phyloP scores from a whole-genome alignment of 257 asterid species.

The Orobanche coerulescens region DNA sequence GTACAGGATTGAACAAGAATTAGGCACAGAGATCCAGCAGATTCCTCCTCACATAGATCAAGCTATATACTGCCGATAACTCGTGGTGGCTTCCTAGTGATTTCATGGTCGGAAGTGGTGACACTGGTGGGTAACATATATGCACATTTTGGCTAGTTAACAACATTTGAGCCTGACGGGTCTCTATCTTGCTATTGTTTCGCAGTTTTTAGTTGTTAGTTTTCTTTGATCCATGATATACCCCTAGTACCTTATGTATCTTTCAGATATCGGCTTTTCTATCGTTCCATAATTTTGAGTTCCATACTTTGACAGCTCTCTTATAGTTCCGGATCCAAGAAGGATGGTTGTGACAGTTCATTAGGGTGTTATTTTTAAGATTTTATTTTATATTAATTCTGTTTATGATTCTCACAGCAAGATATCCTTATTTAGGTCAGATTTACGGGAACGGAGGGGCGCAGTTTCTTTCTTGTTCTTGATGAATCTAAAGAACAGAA shows the following conservation, averaged over 20 bases:
- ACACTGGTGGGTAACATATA: slow-evolving; percentile 27
- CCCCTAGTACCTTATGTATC: not conserved
- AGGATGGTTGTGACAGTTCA: not conserved
- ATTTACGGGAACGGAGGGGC: not conserved
- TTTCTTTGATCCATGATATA: not conserved
- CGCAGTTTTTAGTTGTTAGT: not conserved
- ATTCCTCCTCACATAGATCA: slow-evolving; percentile 83
- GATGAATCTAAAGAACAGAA: too few relatives aligned
- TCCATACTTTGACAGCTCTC: not conserved
- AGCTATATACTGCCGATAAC: slow-evolving; percentile 59
- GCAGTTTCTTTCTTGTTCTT: not conserved
- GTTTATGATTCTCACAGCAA: not conserved
- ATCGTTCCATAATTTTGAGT: not conserved
- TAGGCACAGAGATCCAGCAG: slow-evolving; percentile 80
- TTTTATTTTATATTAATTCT: not conserved
- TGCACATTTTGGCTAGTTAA: slow-evolving; percentile 1
- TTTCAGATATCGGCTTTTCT: not conserved
- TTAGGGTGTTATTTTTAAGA: not conserved
- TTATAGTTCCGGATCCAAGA: not conserved
- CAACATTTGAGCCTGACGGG: not conserved
- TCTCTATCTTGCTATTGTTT: not conserved
- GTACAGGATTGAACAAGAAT: slow-evolving; percentile 79
- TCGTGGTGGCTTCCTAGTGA: slow-evolving; percentile 8
- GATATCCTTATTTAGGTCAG: not conserved
- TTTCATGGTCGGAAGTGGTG: slow-evolving; percentile 13